Base-by-base conservation (phyloP, 441 rosid genomes). In the Euphorbia corollata region DNA sequence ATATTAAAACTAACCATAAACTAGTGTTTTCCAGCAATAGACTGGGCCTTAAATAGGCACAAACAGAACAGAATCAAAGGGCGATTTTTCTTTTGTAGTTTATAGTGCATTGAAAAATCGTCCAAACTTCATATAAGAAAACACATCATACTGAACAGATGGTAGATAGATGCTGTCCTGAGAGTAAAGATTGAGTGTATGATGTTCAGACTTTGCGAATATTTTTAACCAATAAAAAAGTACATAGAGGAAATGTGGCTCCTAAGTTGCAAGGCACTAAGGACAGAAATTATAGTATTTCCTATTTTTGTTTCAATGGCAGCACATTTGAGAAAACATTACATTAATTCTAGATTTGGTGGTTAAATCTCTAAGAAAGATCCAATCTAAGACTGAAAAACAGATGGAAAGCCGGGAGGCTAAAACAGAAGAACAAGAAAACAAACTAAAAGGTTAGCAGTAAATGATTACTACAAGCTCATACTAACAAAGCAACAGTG, bases 361-460 rank as follows among this genome's bases (percentile, higher is more conserved):
- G 32, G 13, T 20, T 10, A 48, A 59, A 19, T 48, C 61, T 38
- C 55, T 22, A n/a, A 51, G 7, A 69, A 56, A 62, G 55, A 20
- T 16, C 36, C 34, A 70, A 11, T 30, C 22, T 12, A 13, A 53
- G 11, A 39, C 2, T 38, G 55, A 41, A 30, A n/a, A 51, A 34
- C 20, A 34, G 63, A 39, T 55, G 10, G 23, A 34, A 55, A 66
- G 10, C 9, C 15, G 16, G 13, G 18, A 19, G n/a, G 8, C 48
- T n/a, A 47, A 47, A 47, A 47, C 51, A 47, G 18, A 47, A 12
- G 51, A 47, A 47, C 18, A 12, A 47, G 18, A 47, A 47, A 16
- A 20, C 39, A 10, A 43, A 39, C 18, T 5, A 38, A 63, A 69
- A 43, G 32, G 45, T 36, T 39, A 43, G 12, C 12, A 38, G 9